Evolutionary conservation across 192 early-diverging fungal species (phyloP), one percentile per base, ranked within the genome.

Genomic region (Coemansia sp.): DNA sequence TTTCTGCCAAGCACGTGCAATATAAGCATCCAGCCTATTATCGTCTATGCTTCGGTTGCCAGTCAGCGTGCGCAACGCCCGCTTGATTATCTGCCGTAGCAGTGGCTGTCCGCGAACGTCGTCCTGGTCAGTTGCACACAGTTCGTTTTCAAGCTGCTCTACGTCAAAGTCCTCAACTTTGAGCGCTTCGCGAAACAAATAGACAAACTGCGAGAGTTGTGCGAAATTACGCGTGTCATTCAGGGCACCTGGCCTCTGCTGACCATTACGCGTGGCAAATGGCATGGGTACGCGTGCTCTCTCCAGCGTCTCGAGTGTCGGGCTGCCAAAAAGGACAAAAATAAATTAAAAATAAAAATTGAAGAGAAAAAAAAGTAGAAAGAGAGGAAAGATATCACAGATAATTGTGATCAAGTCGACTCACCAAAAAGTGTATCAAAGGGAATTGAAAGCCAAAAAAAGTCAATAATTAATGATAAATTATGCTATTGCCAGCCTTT

Each of bases 191-290:
- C 65, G 63, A 40, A 75, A 75, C 11, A 62, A 2, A 38, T 65
- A 50, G 35, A 75, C 42, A 31, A 69, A 66, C 18, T 75, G 73
- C 7, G 67, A 69, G 20, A 75, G 73, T n/a, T 50, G 73, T 21
- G 73, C 73, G 40, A 75, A 75, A 38, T 37, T 60, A 4, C 73
- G 73, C 42, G 67, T 75, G 53, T 75, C 73, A 40, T 64, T 39
- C 60, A 63, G 20, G 34, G 42, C 31, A 35, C 59, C 34, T 18
- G 60, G 37, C 37, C 28, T 36, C 23, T 36, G 43, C 46, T 39
- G 58, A 0, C 46, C 21, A 18, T 43, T 38, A n/a, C 38, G 39
- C 33, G 67, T 63, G 11, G 62, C 67, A 34, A 69, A 50, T 4
- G 72, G 72, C 72, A 74, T 74, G 39, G 50, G 31, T 39, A 6